phyloP scores from a whole-genome alignment of 228 moss, liverwort and hornwort species.

The Sphagnum magellanicum region DNA sequence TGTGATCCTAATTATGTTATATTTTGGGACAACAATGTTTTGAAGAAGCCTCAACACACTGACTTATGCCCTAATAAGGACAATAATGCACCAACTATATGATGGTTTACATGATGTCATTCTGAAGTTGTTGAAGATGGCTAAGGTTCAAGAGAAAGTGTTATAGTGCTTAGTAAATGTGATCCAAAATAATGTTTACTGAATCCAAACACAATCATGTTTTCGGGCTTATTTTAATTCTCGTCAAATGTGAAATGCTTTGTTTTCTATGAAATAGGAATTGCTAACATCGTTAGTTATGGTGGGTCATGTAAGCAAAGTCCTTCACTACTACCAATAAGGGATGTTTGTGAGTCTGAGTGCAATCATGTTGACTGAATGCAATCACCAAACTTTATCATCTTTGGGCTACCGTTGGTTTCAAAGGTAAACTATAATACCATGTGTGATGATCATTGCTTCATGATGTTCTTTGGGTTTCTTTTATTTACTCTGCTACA shows the following conservation, averaged over 20 bases:
- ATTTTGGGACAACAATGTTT: constrained; percentile 61
- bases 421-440: too few relatives aligned
- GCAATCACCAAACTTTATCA: too few relatives aligned
- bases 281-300: background rate
- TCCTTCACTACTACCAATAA: constrained; percentile 77
- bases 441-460: too few relatives aligned
- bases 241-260: background rate
- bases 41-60: constrained; percentile 43
- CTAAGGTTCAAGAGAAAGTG: constrained; percentile 64
- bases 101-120: constrained; percentile 76
- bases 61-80: constrained; percentile 66
- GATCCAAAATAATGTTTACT: constrained; percentile 73
- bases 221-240: background rate
- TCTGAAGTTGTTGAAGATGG: constrained; percentile 64
- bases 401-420: too few relatives aligned
- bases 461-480: too few relatives aligned
- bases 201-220: constrained; percentile 71
- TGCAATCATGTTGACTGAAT: constrained; percentile 95
- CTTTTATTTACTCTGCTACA: too few relatives aligned
- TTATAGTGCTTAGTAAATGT: constrained; percentile 68
- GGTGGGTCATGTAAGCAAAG: constrained; percentile 63
- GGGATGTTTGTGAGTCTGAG: constrained; percentile 93
- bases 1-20: too few relatives aligned
- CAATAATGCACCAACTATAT: constrained; percentile 88
- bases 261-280: background rate